Base-by-base conservation (phyloP, 495 filamentous ascomycete genomes). In the Hypoxylon subgilvum region DNA sequence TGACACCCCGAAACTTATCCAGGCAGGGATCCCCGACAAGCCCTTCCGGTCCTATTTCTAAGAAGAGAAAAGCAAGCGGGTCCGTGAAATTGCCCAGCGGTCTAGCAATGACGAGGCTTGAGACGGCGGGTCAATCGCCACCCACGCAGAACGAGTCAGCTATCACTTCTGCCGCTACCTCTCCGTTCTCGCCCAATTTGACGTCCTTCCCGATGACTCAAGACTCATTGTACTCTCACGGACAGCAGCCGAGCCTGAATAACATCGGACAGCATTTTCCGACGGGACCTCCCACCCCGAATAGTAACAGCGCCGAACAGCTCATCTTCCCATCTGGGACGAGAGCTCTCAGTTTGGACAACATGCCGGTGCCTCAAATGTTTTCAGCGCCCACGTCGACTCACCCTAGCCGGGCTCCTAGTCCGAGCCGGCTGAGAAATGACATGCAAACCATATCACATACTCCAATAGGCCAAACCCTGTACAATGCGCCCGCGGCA, bases 101-200 rank as follows among this genome's bases (percentile, higher is more conserved):
- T 34, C 69, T 96, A 63, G 82, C 84, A 10, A 96, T 95, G 91
- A 96, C 91, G 0, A 84, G 81, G 50, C 73, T 91, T 12, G 86
- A 91, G 56, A 81, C 76, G 6, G 67, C 73, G n/a, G n/a, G n/a
- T 27, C 79, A 83, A 38, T 63, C 76, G 23, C 38, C 58, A 6
- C 38, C 48, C 10, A 50, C 68, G 42, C 45, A 63, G 7, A 52
- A 69, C 73, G 47, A 78, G 36, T 67, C 77, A 14, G 64, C 69
- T 9, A 30, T 66, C 10, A 65, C 61, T 19, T 74, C 78, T 10
- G 55, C 69, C 9, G 68, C 70, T 4, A 72, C 69, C 7, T 79
- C 79, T 1, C 73, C 79, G 14, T 79, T 74, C 58, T 68, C 72
- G 6, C 66, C 75, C 0, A 72, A 61, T 19, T 57, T 72, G 17